Percentiles rank a stretch among this genome's conserved stretches.
These are phyloP conservation scores for Macrophomina phaseolina DNA, from an alignment of 2,329 filamentous ascomycete species.

Conservation along the genomic window DNA sequence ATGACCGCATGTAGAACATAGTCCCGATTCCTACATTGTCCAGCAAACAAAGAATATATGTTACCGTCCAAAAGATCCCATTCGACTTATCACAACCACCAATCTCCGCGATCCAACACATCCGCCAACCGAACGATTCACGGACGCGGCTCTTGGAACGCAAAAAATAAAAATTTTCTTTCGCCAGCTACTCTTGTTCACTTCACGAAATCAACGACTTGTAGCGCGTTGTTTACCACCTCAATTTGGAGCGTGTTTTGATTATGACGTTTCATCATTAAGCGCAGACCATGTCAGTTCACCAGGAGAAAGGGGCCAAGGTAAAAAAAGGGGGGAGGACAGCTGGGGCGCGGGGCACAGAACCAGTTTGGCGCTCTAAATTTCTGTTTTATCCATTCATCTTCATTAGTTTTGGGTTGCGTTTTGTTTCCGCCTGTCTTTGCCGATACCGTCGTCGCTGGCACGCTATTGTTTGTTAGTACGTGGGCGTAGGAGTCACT, in stretches of 20 bases:
- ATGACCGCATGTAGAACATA: slow-evolving; percentile 12
- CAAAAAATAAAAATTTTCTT: slow-evolving; percentile 10
- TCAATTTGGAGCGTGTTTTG: background rate
- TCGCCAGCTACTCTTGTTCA: slow-evolving; percentile 1
- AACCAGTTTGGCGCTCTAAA: slow-evolving; percentile 1
- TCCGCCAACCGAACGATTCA: background rate
- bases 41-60: slow-evolving; percentile 20
- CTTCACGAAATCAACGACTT: slow-evolving; percentile 24
- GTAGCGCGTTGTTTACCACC: slow-evolving; percentile 12
- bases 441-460: background rate
- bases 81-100: background rate
- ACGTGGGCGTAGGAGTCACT: background rate
- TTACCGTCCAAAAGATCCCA: background rate
- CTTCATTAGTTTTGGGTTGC: background rate
- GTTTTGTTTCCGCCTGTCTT: background rate
- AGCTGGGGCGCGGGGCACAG: background rate
- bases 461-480: background rate
- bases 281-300: background rate
- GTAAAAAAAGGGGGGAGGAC: background rate
- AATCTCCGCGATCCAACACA: background rate
- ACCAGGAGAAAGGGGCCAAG: background rate
- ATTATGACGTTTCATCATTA: background rate
- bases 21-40: background rate
- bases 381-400: background rate
- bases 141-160: background rate